Evolutionary conservation across 2,329 filamentous ascomycete species (phyloP).

Genomic region (Albophoma yamanashiensis): DNA sequence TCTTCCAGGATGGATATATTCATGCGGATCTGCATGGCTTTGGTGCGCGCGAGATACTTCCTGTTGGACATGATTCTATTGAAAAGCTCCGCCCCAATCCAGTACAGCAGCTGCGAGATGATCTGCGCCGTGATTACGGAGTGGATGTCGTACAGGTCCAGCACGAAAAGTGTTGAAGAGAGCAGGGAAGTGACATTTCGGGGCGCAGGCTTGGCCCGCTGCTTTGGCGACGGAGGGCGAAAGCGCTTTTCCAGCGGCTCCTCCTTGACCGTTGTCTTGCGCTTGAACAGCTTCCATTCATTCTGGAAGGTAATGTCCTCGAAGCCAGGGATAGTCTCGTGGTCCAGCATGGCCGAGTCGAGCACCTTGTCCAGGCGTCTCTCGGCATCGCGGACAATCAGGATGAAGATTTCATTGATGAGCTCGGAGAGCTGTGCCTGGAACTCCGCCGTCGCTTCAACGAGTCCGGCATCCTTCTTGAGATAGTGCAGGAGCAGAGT

Average conservation of each 20-base stretch:
- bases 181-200: constrained; percentile 92
- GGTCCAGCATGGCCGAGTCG: constrained; percentile 88
- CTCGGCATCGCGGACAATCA: constrained; percentile 94
- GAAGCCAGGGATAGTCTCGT: constrained; percentile 95
- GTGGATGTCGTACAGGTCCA: constrained; percentile 98
- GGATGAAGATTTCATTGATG: constrained; percentile 95
- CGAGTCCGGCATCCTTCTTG: constrained; percentile 80
- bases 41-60: constrained; percentile 88
- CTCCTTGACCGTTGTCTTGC: constrained; percentile 80
- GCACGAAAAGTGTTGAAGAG: constrained; percentile 90
- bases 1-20: constrained; percentile 93
- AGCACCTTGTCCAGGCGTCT: constrained; percentile 92
- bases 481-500: constrained; percentile 92
- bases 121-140: constrained; percentile 93
- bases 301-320: constrained; percentile 96
- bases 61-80: constrained; percentile 96
- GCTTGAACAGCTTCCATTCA: constrained; percentile 95
- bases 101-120: constrained; percentile 86
- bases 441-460: constrained; percentile 75
- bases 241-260: constrained; percentile 86
- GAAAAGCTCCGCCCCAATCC: constrained; percentile 92
- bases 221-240: constrained; percentile 85
- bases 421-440: constrained; percentile 89
- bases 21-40: constrained; percentile 99
- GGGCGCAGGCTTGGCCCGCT: constrained; percentile 82